Evolutionary conservation across 495 filamentous ascomycete genomes (phyloP).

Genomic region (Aspergillus sparsus): DNA sequence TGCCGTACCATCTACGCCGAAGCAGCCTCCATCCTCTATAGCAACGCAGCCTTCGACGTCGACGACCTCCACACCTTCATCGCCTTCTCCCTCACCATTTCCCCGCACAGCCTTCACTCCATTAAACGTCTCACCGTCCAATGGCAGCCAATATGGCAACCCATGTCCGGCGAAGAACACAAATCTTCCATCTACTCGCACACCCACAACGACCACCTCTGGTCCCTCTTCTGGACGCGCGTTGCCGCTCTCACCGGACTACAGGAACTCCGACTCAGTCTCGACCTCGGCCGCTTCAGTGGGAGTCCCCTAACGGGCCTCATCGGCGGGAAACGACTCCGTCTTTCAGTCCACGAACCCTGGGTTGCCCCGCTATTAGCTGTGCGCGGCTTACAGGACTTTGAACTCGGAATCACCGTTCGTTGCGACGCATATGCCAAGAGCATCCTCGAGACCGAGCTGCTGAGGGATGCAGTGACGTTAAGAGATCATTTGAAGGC

Average conservation of each 20-base stretch:
- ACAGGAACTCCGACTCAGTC: constrained; percentile 27
- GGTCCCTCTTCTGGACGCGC: constrained; percentile 38
- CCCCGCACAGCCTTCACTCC: constrained; percentile 15
- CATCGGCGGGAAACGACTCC: constrained; percentile 27
- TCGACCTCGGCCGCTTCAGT: constrained; percentile 41
- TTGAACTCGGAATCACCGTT: constrained; percentile 45
- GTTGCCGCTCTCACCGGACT: constrained; percentile 29
- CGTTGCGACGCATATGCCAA: constrained; percentile 37
- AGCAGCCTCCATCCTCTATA: constrained; percentile 36
- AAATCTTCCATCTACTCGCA: constrained; percentile 42
- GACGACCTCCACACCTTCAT: constrained; percentile 48
- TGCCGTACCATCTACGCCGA: constrained; percentile 48
- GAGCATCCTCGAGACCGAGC: constrained; percentile 32
- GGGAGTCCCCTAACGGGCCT: constrained; percentile 21
- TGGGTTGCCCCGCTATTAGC: constrained; percentile 39
- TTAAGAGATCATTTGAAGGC: constrained; percentile 34
- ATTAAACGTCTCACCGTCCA: constrained; percentile 37
- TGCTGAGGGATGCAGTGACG: constrained; percentile 32
- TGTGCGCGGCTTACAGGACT: constrained; percentile 34
- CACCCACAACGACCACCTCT: constrained; percentile 44
- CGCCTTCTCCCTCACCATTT: constrained; percentile 34
- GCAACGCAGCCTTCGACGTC: constrained; percentile 35
- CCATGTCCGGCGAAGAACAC: constrained; percentile 35
- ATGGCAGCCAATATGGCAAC: constrained; percentile 44
- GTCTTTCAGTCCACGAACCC: constrained; percentile 29